These are phyloP conservation scores for Ascocoryne sarcoides DNA, from an alignment of 2,329 filamentous ascomycete genomes.

Conservation along the genomic window DNA sequence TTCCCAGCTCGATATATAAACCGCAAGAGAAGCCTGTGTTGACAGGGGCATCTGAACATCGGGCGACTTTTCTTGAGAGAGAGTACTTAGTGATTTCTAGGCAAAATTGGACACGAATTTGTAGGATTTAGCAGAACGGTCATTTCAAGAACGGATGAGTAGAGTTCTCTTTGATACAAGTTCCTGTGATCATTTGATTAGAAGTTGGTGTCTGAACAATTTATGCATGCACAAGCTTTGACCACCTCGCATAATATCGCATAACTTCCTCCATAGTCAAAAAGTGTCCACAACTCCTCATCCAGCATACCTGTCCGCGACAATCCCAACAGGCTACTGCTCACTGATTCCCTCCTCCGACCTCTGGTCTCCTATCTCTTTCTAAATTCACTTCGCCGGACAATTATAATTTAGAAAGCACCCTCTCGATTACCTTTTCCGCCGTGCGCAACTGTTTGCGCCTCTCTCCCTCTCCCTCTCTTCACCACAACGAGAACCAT, in stretches of 20 bases:
- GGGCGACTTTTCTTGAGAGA: no score
- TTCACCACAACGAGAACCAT: constrained; percentile 1
- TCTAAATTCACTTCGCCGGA: background rate
- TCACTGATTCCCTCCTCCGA: background rate
- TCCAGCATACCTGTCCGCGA: constrained; percentile 12
- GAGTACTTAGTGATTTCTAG: no score
- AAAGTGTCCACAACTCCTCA: constrained; percentile 21
- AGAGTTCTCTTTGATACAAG: no score
- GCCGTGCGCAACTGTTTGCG: no score
- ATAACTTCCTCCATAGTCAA: constrained; percentile 7
- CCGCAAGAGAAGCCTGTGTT: no score
- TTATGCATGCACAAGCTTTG: background rate
- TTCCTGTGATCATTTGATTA: no score
- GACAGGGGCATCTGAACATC: no score
- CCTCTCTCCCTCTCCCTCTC: background rate
- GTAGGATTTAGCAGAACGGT: no score
- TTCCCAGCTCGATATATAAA: no score
- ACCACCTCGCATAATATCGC: constrained; percentile 6
- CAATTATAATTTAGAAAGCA: constrained; percentile 1
- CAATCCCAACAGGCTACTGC: constrained; percentile 8
- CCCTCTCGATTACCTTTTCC: no score
- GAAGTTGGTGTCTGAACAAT: no score
- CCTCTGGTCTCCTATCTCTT: background rate
- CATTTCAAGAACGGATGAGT: background rate
- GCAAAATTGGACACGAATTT: no score